Conservation (phyloP, 345 rosid species). For the Jatropha curcas region DNA sequence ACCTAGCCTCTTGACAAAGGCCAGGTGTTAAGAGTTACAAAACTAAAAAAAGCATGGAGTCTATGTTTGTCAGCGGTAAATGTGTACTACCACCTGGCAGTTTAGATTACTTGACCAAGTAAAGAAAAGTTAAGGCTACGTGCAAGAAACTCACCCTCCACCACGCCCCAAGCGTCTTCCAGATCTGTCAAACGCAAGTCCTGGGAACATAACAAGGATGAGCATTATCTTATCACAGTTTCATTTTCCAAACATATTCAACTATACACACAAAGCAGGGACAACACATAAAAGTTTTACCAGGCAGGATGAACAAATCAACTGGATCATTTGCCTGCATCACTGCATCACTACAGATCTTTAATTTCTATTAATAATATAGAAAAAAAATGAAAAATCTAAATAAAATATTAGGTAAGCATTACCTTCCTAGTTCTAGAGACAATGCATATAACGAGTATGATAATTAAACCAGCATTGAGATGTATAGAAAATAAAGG, state of each 20-base stretch:
- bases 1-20: neutral
- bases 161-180: constrained; percentile 98
- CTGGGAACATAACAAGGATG: constrained; percentile 37
- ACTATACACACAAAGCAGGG: neutral
- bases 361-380: neutral
- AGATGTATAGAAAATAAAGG: neutral
- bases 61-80: neutral
- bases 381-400: neutral
- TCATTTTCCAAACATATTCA: neutral
- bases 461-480: neutral
- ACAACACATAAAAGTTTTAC: constrained; percentile 32
- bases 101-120: neutral
- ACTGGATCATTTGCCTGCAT: constrained; percentile 75
- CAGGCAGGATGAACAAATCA: constrained; percentile 85
- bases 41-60: neutral
- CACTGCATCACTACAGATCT: constrained; percentile 47
- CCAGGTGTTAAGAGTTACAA: neutral
- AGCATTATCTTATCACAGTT: neutral
- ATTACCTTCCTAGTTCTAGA: neutral
- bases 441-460: neutral
- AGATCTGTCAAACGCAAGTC: constrained; percentile 90
- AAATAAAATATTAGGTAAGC: neutral
- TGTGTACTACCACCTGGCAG: neutral
- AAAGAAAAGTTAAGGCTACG: neutral
- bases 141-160: constrained; percentile 63